phyloP scores from a whole-genome alignment of 2,329 filamentous ascomycete species.

The Anisogramma anomala region DNA sequence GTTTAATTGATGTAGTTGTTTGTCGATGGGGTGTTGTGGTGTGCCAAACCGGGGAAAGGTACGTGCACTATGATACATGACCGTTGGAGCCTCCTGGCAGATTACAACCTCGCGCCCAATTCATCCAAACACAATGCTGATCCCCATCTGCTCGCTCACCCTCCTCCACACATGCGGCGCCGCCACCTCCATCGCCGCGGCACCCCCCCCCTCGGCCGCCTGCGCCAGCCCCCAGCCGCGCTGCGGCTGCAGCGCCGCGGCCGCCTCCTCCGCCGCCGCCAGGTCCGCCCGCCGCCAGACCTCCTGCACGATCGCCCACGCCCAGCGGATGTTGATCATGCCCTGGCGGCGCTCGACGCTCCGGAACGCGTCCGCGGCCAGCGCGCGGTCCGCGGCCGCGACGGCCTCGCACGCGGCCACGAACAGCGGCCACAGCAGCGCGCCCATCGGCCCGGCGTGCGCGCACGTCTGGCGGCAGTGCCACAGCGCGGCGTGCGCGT shows the following conservation, averaged over 20 bases:
- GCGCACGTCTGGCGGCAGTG: constrained; percentile 45
- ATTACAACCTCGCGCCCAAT: too few relatives aligned
- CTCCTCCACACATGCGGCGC: constrained; percentile 40
- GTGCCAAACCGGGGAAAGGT: too few relatives aligned
- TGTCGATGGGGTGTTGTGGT: too few relatives aligned
- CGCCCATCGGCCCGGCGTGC: constrained; percentile 49
- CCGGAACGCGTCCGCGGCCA: constrained; percentile 40
- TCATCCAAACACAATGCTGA: constrained; percentile 49
- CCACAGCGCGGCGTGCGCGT: constrained; percentile 36
- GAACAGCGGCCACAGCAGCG: constrained; percentile 54
- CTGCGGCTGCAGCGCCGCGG: too few relatives aligned
- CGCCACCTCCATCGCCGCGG: background rate
- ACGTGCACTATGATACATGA: too few relatives aligned
- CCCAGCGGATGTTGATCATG: constrained; percentile 52
- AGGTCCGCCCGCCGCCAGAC: constrained; percentile 46
- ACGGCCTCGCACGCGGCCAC: constrained; percentile 50
- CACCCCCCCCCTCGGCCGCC: background rate
- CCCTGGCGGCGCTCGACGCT: constrained; percentile 46
- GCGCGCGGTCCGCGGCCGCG: constrained; percentile 34
- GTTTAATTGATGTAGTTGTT: too few relatives aligned
- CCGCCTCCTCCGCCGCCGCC: constrained; percentile 15
- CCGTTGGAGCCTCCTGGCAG: too few relatives aligned
- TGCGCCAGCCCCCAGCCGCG: background rate
- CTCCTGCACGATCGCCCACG: constrained; percentile 49
- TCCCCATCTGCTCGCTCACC: constrained; percentile 46